Conservation (phyloP, 306 rosid genomes). For the Gleditsia sinensis region DNA sequence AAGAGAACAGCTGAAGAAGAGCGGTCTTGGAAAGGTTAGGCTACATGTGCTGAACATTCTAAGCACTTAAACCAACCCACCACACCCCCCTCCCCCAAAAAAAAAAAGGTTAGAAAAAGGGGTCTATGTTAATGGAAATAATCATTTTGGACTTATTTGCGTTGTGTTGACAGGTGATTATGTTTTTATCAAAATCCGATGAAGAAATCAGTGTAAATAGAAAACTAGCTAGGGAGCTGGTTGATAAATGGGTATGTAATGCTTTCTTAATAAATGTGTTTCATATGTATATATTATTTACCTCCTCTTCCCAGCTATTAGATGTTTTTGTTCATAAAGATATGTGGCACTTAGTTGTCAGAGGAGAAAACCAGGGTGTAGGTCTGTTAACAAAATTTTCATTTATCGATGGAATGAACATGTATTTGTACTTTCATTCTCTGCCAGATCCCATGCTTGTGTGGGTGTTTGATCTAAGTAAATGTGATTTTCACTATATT, state of each 20-base stretch:
- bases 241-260: constrained; percentile 72
- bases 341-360: not conserved
- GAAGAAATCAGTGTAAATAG: constrained; percentile 73
- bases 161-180: constrained; percentile 54
- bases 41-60: not conserved
- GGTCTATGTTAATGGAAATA: not conserved
- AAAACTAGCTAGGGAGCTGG: constrained; percentile 72
- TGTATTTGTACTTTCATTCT: not conserved
- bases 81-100: not conserved
- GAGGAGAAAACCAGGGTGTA: not conserved
- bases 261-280: not conserved
- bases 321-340: not conserved
- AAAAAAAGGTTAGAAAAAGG: too few relatives aligned
- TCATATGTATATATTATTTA: not conserved
- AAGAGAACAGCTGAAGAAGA: constrained; percentile 74
- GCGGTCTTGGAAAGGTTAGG: constrained; percentile 81
- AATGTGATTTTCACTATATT: not conserved
- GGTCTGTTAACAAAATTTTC: not conserved
- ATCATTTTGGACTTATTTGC: constrained; percentile 4
- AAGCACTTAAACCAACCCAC: not conserved
- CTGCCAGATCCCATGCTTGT: not conserved
- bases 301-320: not conserved
- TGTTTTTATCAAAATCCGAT: constrained; percentile 74
- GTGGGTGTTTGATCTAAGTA: not conserved
- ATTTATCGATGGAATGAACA: not conserved